These are phyloP conservation scores for Trichocladium antarcticum DNA, from an alignment of 495 filamentous ascomycete genomes.

Conservation along the genomic window DNA sequence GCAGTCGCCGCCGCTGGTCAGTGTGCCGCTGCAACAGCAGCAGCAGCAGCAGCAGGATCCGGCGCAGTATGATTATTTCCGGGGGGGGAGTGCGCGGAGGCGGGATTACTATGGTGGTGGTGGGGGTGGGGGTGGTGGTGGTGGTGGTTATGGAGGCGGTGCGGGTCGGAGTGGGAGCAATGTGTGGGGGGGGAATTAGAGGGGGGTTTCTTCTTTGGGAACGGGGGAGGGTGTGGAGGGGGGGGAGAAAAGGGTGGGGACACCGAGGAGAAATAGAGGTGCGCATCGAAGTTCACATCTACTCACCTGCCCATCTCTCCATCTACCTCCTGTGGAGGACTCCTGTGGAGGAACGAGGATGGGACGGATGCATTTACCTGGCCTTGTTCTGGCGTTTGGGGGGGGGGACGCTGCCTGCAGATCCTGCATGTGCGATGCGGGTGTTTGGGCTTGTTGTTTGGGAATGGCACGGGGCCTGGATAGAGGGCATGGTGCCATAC, in stretches of 20 bases:
- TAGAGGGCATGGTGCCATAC: no score
- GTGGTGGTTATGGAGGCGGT: conserved; percentile 2
- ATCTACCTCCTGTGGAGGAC: no score
- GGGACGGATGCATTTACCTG: no score
- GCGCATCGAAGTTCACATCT: no score
- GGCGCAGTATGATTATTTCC: conserved; percentile 29
- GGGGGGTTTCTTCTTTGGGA: not conserved
- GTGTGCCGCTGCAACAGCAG: no score
- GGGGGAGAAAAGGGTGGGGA: not conserved
- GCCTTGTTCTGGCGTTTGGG: conserved; percentile 10
- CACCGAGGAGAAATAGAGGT: no score
- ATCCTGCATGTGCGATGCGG: not conserved
- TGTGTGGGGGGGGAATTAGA: conserved; percentile 22
- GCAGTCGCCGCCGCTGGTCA: conserved; percentile 20
- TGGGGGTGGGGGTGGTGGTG: not conserved
- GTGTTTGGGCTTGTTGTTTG: conserved; percentile 11
- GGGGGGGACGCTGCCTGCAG: not conserved
- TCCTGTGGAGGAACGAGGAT: no score
- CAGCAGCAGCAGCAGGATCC: conserved; percentile 10
- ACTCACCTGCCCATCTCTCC: no score
- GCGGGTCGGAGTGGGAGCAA: conserved; percentile 3
- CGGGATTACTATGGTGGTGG: no score
- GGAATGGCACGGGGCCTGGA: not conserved
- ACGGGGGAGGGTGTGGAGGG: not conserved
- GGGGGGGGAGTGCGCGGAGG: conserved; percentile 11